Evolutionary conservation across 805 yeast genomes (phyloP).

Genomic region (Myxozyma melibiosi): DNA sequence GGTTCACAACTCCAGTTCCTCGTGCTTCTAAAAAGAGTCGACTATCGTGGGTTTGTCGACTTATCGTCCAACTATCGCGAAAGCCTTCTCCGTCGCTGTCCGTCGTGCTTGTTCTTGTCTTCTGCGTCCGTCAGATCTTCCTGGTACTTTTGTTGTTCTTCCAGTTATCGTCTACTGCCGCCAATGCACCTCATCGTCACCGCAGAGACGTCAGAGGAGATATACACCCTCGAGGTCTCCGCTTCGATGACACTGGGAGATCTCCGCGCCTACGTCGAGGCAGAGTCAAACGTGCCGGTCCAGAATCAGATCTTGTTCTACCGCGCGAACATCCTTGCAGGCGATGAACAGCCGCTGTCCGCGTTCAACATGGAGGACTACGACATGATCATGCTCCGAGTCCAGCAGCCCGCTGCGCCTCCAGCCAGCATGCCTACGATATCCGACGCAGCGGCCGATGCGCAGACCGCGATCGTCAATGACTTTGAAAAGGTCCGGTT

Average conservation of each 20-base stretch:
- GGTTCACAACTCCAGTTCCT: neutral
- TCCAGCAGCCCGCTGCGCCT: conserved; percentile 5
- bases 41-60: too few species aligned
- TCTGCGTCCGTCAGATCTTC: too few species aligned
- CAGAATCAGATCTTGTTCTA: conserved; percentile 52
- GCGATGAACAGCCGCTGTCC: conserved; percentile 46
- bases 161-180: too few species aligned
- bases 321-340: conserved; percentile 49
- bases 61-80: too few species aligned
- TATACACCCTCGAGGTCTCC: conserved; percentile 63
- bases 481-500: conserved; percentile 42
- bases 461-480: conserved; percentile 18
- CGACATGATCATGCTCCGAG: conserved; percentile 54
- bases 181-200: conserved; percentile 59
- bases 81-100: too few species aligned
- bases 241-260: conserved; percentile 65
- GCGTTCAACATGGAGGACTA: conserved; percentile 56
- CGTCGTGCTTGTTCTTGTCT: too few species aligned
- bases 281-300: conserved; percentile 61
- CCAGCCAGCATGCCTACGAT: conserved; percentile 3
- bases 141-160: too few species aligned
- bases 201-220: conserved; percentile 52
- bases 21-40: neutral
- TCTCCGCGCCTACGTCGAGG: conserved; percentile 69
- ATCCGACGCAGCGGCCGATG: conserved; percentile 3